Evolutionary conservation across 345 rosid genomes (phyloP).

Genomic region (Pelargonium nanum): DNA sequence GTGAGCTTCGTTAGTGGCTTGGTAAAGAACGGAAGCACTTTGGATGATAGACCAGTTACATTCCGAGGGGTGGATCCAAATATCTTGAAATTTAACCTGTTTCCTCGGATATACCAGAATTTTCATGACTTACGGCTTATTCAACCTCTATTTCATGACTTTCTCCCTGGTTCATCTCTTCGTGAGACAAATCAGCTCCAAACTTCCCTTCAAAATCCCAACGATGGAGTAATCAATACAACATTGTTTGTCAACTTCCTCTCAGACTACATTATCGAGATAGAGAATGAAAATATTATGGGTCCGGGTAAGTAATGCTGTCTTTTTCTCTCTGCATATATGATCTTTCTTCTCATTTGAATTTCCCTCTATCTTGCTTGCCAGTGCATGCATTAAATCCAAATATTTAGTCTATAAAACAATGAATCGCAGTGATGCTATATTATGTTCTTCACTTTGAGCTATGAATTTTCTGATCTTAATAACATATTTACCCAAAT

Average conservation of each 20-base stretch:
- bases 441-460: too few species aligned
- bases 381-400: too few species aligned
- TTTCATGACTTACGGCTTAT: conserved; percentile 60
- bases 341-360: too few species aligned
- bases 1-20: conserved; percentile 69
- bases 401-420: too few species aligned
- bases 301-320: conserved; percentile 65
- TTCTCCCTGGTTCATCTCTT: conserved; percentile 61
- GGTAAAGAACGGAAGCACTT: conserved; percentile 48
- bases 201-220: conserved; percentile 52
- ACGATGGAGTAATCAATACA: conserved; percentile 64
- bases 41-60: conserved; percentile 61
- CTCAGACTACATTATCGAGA: conserved; percentile 74
- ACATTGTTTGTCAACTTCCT: conserved; percentile 72
- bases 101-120: conserved; percentile 67
- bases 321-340: too few species aligned
- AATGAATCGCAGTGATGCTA: too few species aligned
- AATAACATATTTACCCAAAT: too few species aligned
- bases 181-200: conserved; percentile 53
- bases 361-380: too few species aligned
- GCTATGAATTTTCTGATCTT: too few species aligned
- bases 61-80: conserved; percentile 65
- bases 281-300: conserved; percentile 49
- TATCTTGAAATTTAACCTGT: conserved; percentile 65
- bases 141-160: conserved; percentile 87